Conservation (phyloP, 2,329 filamentous ascomycete genomes). For the Colletotrichum lupini region DNA sequence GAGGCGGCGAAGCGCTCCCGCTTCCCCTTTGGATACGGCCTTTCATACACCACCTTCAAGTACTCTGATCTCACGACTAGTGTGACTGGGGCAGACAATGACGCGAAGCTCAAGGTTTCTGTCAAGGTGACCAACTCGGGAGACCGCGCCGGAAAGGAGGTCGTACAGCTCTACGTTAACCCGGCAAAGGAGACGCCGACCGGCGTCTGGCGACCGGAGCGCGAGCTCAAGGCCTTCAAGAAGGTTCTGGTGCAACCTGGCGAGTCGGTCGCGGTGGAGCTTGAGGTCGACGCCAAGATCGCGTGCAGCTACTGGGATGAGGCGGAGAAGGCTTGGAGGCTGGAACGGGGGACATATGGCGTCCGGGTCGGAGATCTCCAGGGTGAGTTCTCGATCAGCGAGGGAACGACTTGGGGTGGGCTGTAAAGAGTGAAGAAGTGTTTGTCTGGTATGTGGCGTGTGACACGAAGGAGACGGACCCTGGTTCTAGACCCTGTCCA, state of each 20-base stretch:
- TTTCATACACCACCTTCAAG: slow-evolving; percentile 28
- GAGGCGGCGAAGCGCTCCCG: slow-evolving; percentile 15
- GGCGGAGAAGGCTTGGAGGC: slow-evolving; percentile 18
- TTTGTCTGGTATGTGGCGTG: background rate
- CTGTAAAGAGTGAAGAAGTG: background rate
- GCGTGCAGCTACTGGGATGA: slow-evolving; percentile 34
- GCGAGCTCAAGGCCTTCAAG: slow-evolving; percentile 36
- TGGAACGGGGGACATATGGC: slow-evolving; percentile 28
- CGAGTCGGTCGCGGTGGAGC: slow-evolving; percentile 3
- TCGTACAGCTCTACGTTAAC: slow-evolving; percentile 46
- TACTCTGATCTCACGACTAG: slow-evolving; percentile 6
- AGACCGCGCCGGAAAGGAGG: slow-evolving; percentile 39
- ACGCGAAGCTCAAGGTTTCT: slow-evolving; percentile 37
- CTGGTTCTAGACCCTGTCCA: background rate
- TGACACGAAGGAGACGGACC: background rate
- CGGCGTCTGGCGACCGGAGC: slow-evolving; percentile 28
- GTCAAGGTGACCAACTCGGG: slow-evolving; percentile 59
- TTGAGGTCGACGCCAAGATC: slow-evolving; percentile 24
- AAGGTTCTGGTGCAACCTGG: slow-evolving; percentile 25
- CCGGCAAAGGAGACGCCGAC: slow-evolving; percentile 6
- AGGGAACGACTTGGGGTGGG: slow-evolving; percentile 14
- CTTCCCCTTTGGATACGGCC: slow-evolving; percentile 26
- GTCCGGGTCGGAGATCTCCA: slow-evolving; percentile 17
- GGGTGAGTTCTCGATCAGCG: slow-evolving; percentile 6
- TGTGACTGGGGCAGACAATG: slow-evolving; percentile 36